Base-by-base conservation (phyloP, 805 yeast species). In the Phaffomyces antillensis region DNA sequence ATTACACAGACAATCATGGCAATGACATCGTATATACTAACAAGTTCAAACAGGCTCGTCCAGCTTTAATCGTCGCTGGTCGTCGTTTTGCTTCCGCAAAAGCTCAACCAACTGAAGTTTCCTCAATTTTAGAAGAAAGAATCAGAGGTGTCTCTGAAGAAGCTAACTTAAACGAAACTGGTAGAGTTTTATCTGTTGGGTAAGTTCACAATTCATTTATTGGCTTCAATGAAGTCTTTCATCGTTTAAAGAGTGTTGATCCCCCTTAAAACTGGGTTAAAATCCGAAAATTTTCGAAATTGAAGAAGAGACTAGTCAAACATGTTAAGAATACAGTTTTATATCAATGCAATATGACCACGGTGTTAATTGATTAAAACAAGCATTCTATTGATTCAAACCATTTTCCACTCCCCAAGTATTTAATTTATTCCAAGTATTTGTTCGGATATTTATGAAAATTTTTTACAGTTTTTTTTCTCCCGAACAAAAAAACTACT, bases 91-190 rank as follows among this genome's bases (percentile, higher is more conserved):
- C 97, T 66, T 80, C 90, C 49, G 67, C 71, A 48, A 93, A 93
- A 83, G 93, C 98, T 66, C 89, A 95, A 62, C 98, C 99, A 70
- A 93, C 98, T 60, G 99, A 93, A 79, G 99, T 93, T 59, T 90
- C 99, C 60, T 88, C 98, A 51, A 93, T 93, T 76, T 83, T 93
- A 68, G 99, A 93, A 79, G 96, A 93, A 75, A 89, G 95, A 77
- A 93, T 93, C 79, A 90, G 96, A 79, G 99, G 99, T 76, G 95
- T 91, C 64, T 82, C 96, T 55, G 93, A 88, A 66, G 98, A 91
- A 75, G 87, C 96, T 64, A 82, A 87, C 84, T 83, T 93, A 67
- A 88, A 93, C 74, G 99, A 93, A 78, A 95, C 99, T 69, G 99
- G 99, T 73, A 88, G 96, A 77, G 99, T 93, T 67, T 80, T 93